Conservation (phyloP, 352 stramenopile species). For the Phytophthora quininea region DNA sequence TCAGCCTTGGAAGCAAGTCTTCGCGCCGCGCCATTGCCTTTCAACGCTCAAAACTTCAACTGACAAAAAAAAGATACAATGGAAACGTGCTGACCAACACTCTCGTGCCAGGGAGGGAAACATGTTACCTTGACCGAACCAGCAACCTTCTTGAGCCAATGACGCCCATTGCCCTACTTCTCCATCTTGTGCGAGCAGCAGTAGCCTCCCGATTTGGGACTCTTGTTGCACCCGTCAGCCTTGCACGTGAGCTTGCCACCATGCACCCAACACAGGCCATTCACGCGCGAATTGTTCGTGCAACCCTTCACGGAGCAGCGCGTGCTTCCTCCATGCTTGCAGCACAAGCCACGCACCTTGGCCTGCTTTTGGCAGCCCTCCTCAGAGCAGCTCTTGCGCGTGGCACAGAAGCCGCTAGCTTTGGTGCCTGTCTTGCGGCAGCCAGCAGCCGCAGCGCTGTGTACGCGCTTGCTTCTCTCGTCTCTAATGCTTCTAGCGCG, state of each 20-base stretch:
- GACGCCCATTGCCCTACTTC: slow-evolving; percentile 47
- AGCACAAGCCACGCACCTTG: slow-evolving; percentile 82
- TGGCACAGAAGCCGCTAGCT: slow-evolving; percentile 79
- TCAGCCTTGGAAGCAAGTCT: too few species aligned
- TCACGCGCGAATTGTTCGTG: slow-evolving; percentile 79
- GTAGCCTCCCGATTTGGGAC: slow-evolving; percentile 81
- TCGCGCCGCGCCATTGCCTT: too few species aligned
- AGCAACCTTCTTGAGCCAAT: too few species aligned
- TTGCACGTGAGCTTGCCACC: slow-evolving; percentile 83
- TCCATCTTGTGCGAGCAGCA: slow-evolving; percentile 89
- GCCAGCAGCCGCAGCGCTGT: slow-evolving; percentile 74
- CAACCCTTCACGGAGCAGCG: slow-evolving; percentile 79
- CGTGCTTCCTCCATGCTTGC: slow-evolving; percentile 83
- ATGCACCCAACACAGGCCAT: slow-evolving; percentile 84
- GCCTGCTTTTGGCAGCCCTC: slow-evolving; percentile 80
- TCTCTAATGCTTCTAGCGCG: slow-evolving; percentile 13
- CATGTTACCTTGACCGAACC: too few species aligned
- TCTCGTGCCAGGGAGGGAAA: too few species aligned
- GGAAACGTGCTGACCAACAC: too few species aligned
- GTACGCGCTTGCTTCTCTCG: slow-evolving; percentile 58
- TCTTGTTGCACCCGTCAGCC: slow-evolving; percentile 78
- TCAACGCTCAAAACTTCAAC: too few species aligned
- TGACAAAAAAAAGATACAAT: too few species aligned
- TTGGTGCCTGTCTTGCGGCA: slow-evolving; percentile 81
- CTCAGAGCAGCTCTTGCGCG: slow-evolving; percentile 75